Percentiles rank a stretch among this genome's conserved stretches.
These are phyloP conservation scores for Penicillium macrosclerotiorum DNA, from an alignment of 495 filamentous ascomycete genomes.

Conservation along the genomic window DNA sequence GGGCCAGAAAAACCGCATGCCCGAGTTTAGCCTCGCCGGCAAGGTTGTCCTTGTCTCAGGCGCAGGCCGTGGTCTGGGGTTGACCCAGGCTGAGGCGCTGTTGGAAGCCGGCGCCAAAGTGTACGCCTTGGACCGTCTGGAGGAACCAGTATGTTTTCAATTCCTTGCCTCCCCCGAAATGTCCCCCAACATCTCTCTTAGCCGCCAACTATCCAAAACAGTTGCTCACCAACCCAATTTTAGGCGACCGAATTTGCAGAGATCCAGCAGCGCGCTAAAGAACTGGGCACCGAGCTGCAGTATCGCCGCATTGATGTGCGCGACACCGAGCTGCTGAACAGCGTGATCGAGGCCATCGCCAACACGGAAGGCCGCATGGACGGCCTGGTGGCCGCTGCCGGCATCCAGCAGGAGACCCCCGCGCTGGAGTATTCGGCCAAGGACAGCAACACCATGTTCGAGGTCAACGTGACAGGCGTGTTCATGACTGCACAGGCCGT, in stretches of 20 bases:
- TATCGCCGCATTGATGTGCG: slow-evolving; percentile 87
- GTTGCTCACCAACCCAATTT: slow-evolving; percentile 42
- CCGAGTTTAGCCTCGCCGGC: slow-evolving; percentile 76
- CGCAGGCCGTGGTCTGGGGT: slow-evolving; percentile 73
- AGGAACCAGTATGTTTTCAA: slow-evolving; percentile 38
- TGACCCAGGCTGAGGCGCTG: slow-evolving; percentile 77
- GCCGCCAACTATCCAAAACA: not conserved
- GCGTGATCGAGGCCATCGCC: slow-evolving; percentile 65
- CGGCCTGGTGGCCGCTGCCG: slow-evolving; percentile 74
- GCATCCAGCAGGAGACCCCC: slow-evolving; percentile 66
- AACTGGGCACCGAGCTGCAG: slow-evolving; percentile 66
- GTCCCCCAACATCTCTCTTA: not conserved
- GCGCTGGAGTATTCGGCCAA: slow-evolving; percentile 67
- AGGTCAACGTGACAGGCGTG: slow-evolving; percentile 73
- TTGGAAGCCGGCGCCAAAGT: slow-evolving; percentile 75
- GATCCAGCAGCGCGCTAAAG: slow-evolving; percentile 63
- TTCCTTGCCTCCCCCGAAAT: no score
- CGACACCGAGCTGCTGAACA: slow-evolving; percentile 66
- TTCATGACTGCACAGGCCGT: slow-evolving; percentile 72
- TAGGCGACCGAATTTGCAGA: slow-evolving; percentile 57
- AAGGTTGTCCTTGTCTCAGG: slow-evolving; percentile 79
- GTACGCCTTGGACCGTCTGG: slow-evolving; percentile 46
- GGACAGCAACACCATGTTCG: slow-evolving; percentile 69
- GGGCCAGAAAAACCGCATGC: slow-evolving; percentile 50
- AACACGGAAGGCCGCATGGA: slow-evolving; percentile 70